Percentiles rank a stretch among this genome's conserved stretches.
Evolutionary conservation across 805 yeast genomes (phyloP).

Genomic region (Metschnikowia borealis): DNA sequence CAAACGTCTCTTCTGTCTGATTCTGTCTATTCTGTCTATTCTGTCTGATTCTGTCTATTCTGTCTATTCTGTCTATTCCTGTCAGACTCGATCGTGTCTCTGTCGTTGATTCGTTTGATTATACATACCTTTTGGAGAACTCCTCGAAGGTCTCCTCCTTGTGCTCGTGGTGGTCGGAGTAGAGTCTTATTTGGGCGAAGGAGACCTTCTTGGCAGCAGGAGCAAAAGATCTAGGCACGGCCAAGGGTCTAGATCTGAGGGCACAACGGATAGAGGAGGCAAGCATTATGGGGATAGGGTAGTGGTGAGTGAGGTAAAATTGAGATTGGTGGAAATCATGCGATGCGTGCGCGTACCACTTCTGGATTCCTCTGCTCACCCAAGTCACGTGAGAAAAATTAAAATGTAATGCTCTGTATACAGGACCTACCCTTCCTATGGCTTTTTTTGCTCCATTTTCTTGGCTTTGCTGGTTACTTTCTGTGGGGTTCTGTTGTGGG

Average conservation of each 20-base stretch:
- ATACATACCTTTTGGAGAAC: constrained; percentile 70
- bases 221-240: constrained; percentile 28
- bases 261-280: constrained; percentile 41
- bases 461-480: too few species aligned
- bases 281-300: constrained; percentile 25
- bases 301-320: constrained; percentile 1
- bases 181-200: constrained; percentile 50
- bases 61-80: background rate
- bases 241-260: constrained; percentile 33
- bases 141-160: constrained; percentile 94
- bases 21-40: background rate
- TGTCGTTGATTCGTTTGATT: background rate
- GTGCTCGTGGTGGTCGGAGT: constrained; percentile 83
- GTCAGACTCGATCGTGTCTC: background rate
- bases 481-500: background rate
- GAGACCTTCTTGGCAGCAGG: constrained; percentile 17
- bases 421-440: too few species aligned
- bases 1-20: background rate
- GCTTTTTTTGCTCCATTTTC: too few species aligned
- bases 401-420: too few species aligned
- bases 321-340: constrained; percentile 4
- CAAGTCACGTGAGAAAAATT: too few species aligned
- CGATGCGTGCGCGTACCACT: constrained; percentile 9
- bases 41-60: background rate
- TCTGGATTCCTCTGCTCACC: background rate